These are phyloP conservation scores for Wickerhamia fluorescens DNA, from an alignment of 805 yeast genomes.

Conservation along the genomic window DNA sequence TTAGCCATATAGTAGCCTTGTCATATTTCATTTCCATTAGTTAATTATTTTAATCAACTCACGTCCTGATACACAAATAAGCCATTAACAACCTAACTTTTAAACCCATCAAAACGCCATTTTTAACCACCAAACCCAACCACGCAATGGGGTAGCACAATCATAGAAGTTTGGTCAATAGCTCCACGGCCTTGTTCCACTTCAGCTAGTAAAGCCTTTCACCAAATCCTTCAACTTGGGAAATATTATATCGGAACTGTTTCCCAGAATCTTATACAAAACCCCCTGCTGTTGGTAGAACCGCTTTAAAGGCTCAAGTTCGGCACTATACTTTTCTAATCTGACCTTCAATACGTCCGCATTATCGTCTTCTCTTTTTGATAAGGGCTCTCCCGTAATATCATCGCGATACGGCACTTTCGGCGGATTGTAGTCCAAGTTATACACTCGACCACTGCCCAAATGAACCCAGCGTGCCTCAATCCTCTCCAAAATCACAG, in stretches of 20 bases:
- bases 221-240: constrained; percentile 53
- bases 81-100: no score
- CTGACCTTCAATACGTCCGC: constrained; percentile 65
- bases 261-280: constrained; percentile 56
- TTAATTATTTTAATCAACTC: no score
- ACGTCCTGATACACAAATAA: no score
- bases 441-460: constrained; percentile 83
- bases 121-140: no score
- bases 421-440: constrained; percentile 84
- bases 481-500: constrained; percentile 74
- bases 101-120: no score
- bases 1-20: no score
- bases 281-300: constrained; percentile 44
- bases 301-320: constrained; percentile 57
- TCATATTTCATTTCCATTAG: no score
- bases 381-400: constrained; percentile 78
- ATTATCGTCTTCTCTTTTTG: constrained; percentile 78
- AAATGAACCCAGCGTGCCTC: constrained; percentile 80
- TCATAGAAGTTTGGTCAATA: no score
- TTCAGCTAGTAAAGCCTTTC: constrained; percentile 2
- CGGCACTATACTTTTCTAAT: constrained; percentile 51
- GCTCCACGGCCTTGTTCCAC: no score
- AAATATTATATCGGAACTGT: constrained; percentile 76
- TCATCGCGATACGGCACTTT: constrained; percentile 76
- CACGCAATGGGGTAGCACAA: no score